A percentile compares a stretch with the other conserved stretches of the same genome.
Conservation (phyloP, 345 rosid genomes). For the Salix arbutifolia region DNA sequence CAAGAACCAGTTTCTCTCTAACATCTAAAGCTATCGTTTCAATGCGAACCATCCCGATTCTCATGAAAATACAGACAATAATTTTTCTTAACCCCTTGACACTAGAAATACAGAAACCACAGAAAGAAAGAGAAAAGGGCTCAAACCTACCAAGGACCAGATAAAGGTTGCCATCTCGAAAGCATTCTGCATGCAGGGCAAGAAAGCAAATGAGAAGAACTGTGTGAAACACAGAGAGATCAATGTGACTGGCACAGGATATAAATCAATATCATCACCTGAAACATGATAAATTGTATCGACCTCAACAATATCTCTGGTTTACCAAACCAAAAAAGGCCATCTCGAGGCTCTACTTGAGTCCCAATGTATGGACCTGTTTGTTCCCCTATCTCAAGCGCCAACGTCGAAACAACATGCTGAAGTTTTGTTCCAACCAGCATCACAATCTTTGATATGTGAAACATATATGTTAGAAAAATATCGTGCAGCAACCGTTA, state of each 20-base stretch:
- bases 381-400: constrained; percentile 77
- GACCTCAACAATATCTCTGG: constrained; percentile 68
- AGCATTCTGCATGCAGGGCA: constrained; percentile 63
- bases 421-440: constrained; percentile 87
- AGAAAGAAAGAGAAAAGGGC: neutral
- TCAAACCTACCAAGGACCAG: constrained; percentile 78
- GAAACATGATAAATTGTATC: constrained; percentile 87
- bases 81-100: too few relatives aligned
- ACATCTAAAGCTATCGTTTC: too few relatives aligned
- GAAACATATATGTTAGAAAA: constrained; percentile 8
- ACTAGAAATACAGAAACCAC: too few relatives aligned
- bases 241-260: neutral
- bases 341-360: constrained; percentile 92
- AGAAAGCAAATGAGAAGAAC: constrained; percentile 1
- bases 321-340: constrained; percentile 88
- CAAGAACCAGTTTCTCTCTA: too few relatives aligned
- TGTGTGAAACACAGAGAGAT: neutral
- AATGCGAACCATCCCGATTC: too few relatives aligned
- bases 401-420: constrained; percentile 81
- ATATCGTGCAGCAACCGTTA: neutral
- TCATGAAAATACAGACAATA: too few relatives aligned
- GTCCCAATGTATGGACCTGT: constrained; percentile 53
- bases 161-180: constrained; percentile 95
- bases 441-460: constrained; percentile 67
- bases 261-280: constrained; percentile 34